Base-by-base conservation (phyloP, 805 yeast species). In the Ogataea wickerhamii region DNA sequence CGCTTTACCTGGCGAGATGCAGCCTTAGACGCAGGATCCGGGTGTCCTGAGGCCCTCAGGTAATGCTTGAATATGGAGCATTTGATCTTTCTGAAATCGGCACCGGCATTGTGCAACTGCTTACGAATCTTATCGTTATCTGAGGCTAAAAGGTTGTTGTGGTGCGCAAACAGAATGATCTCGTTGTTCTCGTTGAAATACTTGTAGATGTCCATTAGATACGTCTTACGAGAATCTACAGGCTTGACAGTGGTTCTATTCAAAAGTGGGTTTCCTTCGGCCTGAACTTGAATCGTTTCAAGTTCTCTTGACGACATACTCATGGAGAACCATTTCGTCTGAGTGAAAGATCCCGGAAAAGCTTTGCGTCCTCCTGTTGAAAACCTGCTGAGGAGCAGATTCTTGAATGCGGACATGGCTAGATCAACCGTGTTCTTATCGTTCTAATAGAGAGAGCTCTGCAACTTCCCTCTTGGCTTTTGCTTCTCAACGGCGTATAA, bases 161-260 rank as follows among this genome's bases (percentile, higher is more conserved):
- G 91, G 65, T 93, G 98, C 5, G 80, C 76, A 49, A 86, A 80
- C 38, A 91, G 70, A 11, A 89, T 69, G 31, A 89, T 78, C 26
- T 86, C 80, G 58, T 78, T 78, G 20, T 63, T 67, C 40, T 80
- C 79, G 65, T 87, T 72, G 45, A 87, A 59, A 45, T 81, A 65
- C 44, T 86, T 76, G 69, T 91, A 91, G 48, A 75, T 68, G 61
- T 91, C 96, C 45, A 91, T 70, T 46, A 91, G 68, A 51, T 78
- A 88, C 0, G 97, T 88, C 67, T 91, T 91, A 66, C 97, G 78
- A 4, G 91, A 80, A 28, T 71, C 73, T 31, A 69, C 53, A 13
- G 78, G 78, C 59, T 89, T 89, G 38, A 73, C 66, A 7, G 89
- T 53, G 19, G 34, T 38, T 38, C 58, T 51, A 23, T 16, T 13